These are phyloP conservation scores for Chlorella sp. DNA, from an alignment of 139 green algal genomes.

Conservation along the genomic window DNA sequence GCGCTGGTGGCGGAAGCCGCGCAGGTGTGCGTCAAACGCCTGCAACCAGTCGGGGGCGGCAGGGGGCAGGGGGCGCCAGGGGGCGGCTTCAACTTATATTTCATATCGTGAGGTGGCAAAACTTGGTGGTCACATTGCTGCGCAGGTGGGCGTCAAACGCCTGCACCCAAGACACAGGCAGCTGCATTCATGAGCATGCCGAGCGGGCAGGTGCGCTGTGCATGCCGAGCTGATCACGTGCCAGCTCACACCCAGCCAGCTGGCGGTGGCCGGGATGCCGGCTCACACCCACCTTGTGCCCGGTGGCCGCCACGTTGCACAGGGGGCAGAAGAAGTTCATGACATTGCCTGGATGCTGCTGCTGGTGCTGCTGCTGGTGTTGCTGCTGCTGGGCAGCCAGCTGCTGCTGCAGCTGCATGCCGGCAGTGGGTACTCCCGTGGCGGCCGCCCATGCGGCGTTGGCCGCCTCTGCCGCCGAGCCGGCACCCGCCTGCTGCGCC, in stretches of 20 bases:
- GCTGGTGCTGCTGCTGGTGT: neutral
- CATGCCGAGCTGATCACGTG: neutral
- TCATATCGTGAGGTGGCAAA: too few relatives aligned
- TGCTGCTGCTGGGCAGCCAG: neutral
- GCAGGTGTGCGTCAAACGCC: slow-evolving; percentile 30
- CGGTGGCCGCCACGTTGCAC: slow-evolving; percentile 35
- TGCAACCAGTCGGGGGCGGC: neutral
- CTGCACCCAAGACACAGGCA: too few relatives aligned
- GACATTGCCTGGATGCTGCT: neutral
- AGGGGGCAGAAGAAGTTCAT: slow-evolving; percentile 33
- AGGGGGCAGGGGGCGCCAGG: too few relatives aligned
- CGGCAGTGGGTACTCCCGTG: too few relatives aligned
- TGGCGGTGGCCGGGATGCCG: too few relatives aligned
- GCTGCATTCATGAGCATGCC: too few relatives aligned
- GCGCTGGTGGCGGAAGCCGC: slow-evolving; percentile 32
- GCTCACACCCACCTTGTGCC: slow-evolving; percentile 18
- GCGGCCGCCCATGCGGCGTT: too few relatives aligned
- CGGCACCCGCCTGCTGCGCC: neutral
- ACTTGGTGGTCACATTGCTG: too few relatives aligned
- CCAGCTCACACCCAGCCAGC: too few relatives aligned
- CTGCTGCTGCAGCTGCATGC: neutral
- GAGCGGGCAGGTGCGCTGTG: too few relatives aligned
- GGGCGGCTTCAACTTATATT: too few relatives aligned
- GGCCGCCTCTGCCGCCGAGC: neutral
- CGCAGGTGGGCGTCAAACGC: neutral